Base-by-base conservation (phyloP, 1,284 basidiomycete genomes). In the Schizophyllum commune region DNA sequence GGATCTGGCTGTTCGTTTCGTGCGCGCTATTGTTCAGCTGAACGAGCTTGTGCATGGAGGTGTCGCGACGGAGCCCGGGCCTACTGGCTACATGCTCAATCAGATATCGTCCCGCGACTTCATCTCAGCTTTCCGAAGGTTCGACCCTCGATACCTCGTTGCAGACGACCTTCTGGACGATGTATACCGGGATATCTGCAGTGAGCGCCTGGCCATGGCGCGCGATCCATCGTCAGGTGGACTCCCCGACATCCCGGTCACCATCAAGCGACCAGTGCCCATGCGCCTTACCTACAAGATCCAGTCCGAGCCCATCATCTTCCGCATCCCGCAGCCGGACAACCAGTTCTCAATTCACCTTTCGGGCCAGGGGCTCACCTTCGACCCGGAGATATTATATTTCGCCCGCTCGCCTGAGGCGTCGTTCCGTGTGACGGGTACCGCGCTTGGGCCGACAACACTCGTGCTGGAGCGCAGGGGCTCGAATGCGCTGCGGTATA, bases 361-460 rank as follows among this genome's bases (percentile, higher is more conserved):
- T 5, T 85, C 87, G 60, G 94, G 95, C 3, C 87, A 93, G 68
- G 93, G 93, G 64, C 77, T 97, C 56, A 77, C 81, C 56, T 96
- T 96, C 70, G 92, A 97, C 66, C 94, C 94, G 5, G 83, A 90
- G 0, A 75, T 88, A 20, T 79, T 98, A 20, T 86, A 79, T 47
- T 98, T 98, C 69, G 73, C 85, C 0, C 85, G 84, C 65, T 87
- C 86, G 0, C 77, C 84, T 1, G 88, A 92, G 67, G 88, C 83
- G n/a, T 89, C 90, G 4, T 98, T 98, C 81, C 85, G 91, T 57
- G 83, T 97, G 51, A 94, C 84, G 13, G 94, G 93, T 8, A 84
- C 81, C 1, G 82, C 85, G 6, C 80, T 97, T n/a, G 95, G 96
- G 17, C 72, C 82, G 20, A 91, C 91, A 72, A 86, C 85, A 33